phyloP scores from a whole-genome alignment of 2,329 filamentous ascomycete genomes.

The Chalaropsis ovoidea region DNA sequence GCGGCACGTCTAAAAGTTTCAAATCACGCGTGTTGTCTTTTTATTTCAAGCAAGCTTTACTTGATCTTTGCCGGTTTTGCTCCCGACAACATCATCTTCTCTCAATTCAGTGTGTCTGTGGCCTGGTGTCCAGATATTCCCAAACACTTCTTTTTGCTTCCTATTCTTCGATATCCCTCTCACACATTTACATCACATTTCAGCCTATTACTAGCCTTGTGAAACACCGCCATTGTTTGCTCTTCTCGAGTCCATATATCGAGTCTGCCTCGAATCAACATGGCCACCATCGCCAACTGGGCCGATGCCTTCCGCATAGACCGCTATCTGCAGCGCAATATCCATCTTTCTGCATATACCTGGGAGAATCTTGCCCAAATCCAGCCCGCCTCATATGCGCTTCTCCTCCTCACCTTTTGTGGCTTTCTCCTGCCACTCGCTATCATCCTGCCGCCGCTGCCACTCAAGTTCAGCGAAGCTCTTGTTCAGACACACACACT shows the following conservation, averaged over 20 bases:
- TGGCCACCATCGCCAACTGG: slow-evolving; percentile 2
- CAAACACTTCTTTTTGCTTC: neutral
- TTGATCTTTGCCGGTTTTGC: neutral
- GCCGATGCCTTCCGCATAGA: slow-evolving; percentile 22
- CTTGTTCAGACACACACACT: slow-evolving; percentile 45
- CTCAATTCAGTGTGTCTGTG: slow-evolving; percentile 5
- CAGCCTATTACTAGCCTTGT: neutral
- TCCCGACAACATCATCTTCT: neutral
- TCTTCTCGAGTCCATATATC: neutral
- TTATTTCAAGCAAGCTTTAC: neutral
- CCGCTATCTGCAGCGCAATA: slow-evolving; percentile 20
- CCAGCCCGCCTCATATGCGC: slow-evolving; percentile 32
- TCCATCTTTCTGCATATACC: slow-evolving; percentile 18
- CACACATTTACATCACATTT: neutral
- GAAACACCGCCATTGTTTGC: too few relatives aligned
- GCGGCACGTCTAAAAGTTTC: neutral
- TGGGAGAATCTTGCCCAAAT: slow-evolving; percentile 28
- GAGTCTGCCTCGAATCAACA: neutral
- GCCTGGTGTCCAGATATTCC: slow-evolving; percentile 7
- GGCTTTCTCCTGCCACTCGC: slow-evolving; percentile 47
- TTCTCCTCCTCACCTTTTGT: slow-evolving; percentile 38
- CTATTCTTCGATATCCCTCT: neutral
- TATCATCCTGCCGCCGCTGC: slow-evolving; percentile 45
- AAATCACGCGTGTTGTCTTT: neutral
- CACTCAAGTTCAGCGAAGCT: slow-evolving; percentile 44